A percentile compares a stretch with the other conserved stretches of the same genome.
Conservation (phyloP, 305 asterid genomes). For the Striga hermonthica region DNA sequence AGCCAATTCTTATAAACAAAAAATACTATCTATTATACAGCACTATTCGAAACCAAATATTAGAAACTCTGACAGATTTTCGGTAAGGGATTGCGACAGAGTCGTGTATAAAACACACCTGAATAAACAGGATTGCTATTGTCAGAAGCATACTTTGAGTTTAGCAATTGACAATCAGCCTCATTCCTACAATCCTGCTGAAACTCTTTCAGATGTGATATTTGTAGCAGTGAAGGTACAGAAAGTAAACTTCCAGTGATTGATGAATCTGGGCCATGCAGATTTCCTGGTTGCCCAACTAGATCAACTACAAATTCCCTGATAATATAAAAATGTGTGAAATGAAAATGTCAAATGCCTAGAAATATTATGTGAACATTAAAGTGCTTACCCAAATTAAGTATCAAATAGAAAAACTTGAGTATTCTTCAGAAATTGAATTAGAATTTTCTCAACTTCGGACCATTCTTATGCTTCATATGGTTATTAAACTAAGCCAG, state of each 20-base stretch:
- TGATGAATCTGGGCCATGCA: slow-evolving; percentile 81
- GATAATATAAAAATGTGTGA: slow-evolving; percentile 32
- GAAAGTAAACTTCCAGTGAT: background rate
- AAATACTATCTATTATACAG: background rate
- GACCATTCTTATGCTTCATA: too few relatives aligned
- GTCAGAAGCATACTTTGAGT: slow-evolving; percentile 16
- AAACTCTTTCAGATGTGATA: background rate
- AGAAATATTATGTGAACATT: background rate
- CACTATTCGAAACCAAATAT: background rate
- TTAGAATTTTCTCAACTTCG: too few relatives aligned
- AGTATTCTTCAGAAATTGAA: too few relatives aligned
- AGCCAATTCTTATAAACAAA: too few relatives aligned
- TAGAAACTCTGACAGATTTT: background rate
- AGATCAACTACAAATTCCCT: slow-evolving; percentile 95
- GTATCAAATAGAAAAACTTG: too few relatives aligned
- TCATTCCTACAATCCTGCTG: background rate
- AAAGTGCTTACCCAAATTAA: background rate
- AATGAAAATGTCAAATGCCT: background rate
- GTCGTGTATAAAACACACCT: slow-evolving; percentile 45
- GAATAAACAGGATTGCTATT: slow-evolving; percentile 38
- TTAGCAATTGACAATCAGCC: slow-evolving; percentile 15
- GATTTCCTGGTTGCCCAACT: slow-evolving; percentile 85
- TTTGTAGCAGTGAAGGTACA: background rate
- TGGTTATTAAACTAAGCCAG: too few relatives aligned
- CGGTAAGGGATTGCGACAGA: slow-evolving; percentile 11